Evolutionary conservation across 306 rosid genomes (phyloP), one percentile per base, ranked within the genome.

Genomic region (Cucumis cinereus): DNA sequence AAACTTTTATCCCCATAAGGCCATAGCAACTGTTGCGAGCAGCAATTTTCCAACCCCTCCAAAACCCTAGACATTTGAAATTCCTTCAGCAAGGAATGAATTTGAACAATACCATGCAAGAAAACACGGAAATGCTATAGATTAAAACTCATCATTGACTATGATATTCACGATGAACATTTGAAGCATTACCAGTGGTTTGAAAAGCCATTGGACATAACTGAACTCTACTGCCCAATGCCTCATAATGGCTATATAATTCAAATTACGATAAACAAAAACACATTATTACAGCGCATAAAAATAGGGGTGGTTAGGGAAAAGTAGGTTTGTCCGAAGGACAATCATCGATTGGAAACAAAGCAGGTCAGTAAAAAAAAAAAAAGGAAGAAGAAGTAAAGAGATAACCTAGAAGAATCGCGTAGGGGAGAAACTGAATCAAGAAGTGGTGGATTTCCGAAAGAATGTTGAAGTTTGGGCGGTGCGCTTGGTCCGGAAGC

Each of bases 401-500:
- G 5, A 16, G 59, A 35, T 38, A 58, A 88, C 86, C 87, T 83
- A 79, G 80, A 23, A 79, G 80, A 23, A 53, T 16, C 55, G 20
- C 73, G 81, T 15, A 78, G 76, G 64, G 79, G 20, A 14, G 83
- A 54, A 52, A 84, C 73, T 11, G 87, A 78, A 17, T 85, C 49
- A n/a, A 80, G 82, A 22, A 79, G 84, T 73, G 68, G 35, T 53
- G 57, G 56, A 74, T 79, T 75, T 60, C 92, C 92, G 23, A 89
- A 88, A 56, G 72, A 0, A 10, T 79, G 86, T 71, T n/a, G 83
- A 7, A 87, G 55, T 55, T 70, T 61, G 43, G 82, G 85, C 22
- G 85, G 86, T 16, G 7, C 59, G 5, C 66, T 6, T 47, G 98
- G 98, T 8, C 98, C 98, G 4, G 91, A 85, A 54, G 43, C 69